These are phyloP conservation scores for Wilhelminamyces savonicus DNA, from an alignment of 805 yeast genomes.

Conservation along the genomic window DNA sequence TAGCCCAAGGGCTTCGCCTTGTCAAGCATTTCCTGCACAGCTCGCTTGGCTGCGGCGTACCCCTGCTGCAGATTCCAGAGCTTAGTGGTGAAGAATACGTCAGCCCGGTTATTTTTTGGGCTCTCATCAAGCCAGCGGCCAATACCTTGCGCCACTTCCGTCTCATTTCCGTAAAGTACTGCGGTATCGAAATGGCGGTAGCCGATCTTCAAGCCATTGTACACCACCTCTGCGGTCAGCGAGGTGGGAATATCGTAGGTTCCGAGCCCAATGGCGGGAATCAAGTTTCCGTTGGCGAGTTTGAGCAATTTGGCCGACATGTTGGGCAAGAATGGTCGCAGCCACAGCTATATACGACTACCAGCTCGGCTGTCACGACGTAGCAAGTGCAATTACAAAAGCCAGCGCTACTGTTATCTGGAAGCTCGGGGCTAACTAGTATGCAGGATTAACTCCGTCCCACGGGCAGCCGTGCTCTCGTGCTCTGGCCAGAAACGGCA, in stretches of 20 bases:
- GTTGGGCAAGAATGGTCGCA: too few relatives aligned
- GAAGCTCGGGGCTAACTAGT: too few relatives aligned
- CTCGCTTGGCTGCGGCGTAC: not conserved
- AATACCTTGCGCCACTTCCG: slow-evolving; percentile 61
- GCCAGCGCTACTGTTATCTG: not conserved
- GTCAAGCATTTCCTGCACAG: not conserved
- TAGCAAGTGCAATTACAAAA: not conserved
- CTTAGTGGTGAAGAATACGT: slow-evolving; percentile 54
- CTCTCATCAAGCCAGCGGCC: slow-evolving; percentile 30
- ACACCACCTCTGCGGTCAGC: slow-evolving; percentile 37
- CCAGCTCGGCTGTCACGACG: too few relatives aligned
- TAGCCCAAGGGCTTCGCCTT: slow-evolving; percentile 38
- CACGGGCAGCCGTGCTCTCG: too few relatives aligned
- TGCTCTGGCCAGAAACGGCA: too few relatives aligned
- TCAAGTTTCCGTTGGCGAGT: slow-evolving; percentile 24
- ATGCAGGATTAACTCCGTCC: too few relatives aligned
- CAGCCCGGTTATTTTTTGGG: slow-evolving; percentile 19
- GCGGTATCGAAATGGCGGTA: slow-evolving; percentile 76
- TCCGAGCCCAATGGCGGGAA: slow-evolving; percentile 48
- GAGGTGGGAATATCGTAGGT: slow-evolving; percentile 35
- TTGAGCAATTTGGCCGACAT: slow-evolving; percentile 22
- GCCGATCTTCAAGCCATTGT: slow-evolving; percentile 57
- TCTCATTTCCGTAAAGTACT: slow-evolving; percentile 61
- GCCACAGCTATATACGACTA: too few relatives aligned
- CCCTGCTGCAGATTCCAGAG: slow-evolving; percentile 46